phyloP scores from a whole-genome alignment of 192 early-diverging fungal species.

The Coemansia biformis region DNA sequence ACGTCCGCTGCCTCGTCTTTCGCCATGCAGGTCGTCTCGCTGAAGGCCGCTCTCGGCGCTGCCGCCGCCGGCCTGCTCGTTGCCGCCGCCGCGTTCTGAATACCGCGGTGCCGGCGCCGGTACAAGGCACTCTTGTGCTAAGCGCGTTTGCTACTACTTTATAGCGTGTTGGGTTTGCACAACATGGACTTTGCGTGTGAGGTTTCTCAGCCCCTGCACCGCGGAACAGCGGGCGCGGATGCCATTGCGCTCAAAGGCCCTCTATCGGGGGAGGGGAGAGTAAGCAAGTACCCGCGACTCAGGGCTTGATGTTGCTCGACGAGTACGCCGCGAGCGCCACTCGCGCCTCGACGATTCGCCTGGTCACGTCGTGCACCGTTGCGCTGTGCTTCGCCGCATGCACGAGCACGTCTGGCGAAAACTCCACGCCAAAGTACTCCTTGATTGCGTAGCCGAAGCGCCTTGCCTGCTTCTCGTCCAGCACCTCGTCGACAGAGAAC shows the following conservation, averaged over 20 bases:
- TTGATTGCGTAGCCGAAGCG: slow-evolving; percentile 80
- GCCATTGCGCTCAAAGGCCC: no score
- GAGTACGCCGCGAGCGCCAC: slow-evolving; percentile 55
- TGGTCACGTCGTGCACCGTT: slow-evolving; percentile 47
- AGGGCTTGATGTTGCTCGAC: slow-evolving; percentile 19
- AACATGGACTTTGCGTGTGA: no score
- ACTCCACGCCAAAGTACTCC: slow-evolving; percentile 81
- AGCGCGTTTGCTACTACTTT: no score
- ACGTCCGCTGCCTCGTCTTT: background rate
- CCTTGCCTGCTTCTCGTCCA: slow-evolving; percentile 56
- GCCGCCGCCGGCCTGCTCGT: slow-evolving; percentile 20
- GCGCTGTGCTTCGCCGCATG: slow-evolving; percentile 49
- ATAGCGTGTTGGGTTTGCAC: background rate
- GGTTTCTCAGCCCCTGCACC: no score
- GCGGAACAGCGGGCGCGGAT: no score
- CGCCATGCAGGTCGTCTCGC: background rate
- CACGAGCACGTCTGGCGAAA: slow-evolving; percentile 54
- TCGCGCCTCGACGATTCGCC: slow-evolving; percentile 54
- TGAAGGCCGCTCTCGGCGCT: slow-evolving; percentile 22
- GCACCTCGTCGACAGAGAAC: slow-evolving; percentile 28
- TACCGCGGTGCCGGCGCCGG: no score
- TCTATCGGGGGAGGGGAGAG: no score
- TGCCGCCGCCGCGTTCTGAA: slow-evolving; percentile 20
- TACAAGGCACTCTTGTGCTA: no score
- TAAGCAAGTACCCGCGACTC: no score